A percentile compares a stretch with the other conserved stretches of the same genome.
Conservation (phyloP, 108 stramenopile genomes). For the Cyclotella baltica region DNA sequence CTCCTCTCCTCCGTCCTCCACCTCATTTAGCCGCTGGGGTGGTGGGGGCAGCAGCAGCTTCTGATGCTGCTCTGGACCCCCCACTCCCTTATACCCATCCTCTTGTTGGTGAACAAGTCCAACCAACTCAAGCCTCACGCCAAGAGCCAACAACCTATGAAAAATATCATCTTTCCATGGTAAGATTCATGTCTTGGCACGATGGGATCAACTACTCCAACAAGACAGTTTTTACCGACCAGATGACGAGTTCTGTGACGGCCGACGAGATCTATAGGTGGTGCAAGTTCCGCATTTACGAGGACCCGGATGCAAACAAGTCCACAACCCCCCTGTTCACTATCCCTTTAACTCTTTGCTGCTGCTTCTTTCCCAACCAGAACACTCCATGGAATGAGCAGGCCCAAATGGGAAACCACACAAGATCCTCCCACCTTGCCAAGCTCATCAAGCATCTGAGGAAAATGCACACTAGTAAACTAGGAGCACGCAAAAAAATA, state of each 20-base stretch:
- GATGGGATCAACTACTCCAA: neutral
- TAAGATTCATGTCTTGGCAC: conserved; percentile 1
- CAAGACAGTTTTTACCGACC: neutral
- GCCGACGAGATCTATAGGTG: neutral
- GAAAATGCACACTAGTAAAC: conserved; percentile 5
- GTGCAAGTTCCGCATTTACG: conserved; percentile 14
- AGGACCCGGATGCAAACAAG: neutral
- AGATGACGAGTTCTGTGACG: neutral
- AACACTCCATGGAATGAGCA: conserved; percentile 17
- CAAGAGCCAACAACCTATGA: too few relatives aligned
- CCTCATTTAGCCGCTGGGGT: too few relatives aligned
- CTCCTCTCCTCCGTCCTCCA: too few relatives aligned
- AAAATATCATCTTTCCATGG: neutral
- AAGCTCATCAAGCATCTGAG: conserved; percentile 18
- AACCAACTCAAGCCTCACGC: too few relatives aligned
- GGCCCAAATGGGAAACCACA: conserved; percentile 14
- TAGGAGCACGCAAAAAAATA: too few relatives aligned
- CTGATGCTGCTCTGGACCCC: too few relatives aligned
- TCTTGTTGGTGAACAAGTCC: too few relatives aligned
- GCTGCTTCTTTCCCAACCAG: conserved; percentile 26
- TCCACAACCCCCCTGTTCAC: neutral
- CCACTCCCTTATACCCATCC: too few relatives aligned
- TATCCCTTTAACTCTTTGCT: conserved; percentile 5
- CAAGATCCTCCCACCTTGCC: neutral
- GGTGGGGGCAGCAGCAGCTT: too few relatives aligned